These are phyloP conservation scores for Sistotremastrum suecicum DNA, from an alignment of 768 basidiomycete genomes.

Conservation along the genomic window DNA sequence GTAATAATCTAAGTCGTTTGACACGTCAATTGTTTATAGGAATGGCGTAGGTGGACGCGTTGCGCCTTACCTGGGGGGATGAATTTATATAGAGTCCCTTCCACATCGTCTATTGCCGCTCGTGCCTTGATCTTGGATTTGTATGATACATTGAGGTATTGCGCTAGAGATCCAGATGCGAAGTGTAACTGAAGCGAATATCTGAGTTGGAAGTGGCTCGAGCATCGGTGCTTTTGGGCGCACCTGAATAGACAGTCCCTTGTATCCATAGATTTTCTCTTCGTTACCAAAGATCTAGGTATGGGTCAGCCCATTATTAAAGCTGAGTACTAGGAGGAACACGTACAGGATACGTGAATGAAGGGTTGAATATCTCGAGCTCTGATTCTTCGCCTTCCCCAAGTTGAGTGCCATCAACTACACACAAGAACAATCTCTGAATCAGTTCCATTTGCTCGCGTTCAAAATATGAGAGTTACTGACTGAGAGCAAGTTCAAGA, in stretches of 20 bases:
- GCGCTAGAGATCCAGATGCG: conserved; percentile 74
- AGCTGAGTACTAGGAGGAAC: background rate
- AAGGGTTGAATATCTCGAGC: conserved; percentile 55
- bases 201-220: background rate
- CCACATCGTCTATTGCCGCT: conserved; percentile 77
- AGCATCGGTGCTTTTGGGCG: conserved; percentile 11
- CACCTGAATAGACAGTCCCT: conserved; percentile 72
- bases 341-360: conserved; percentile 86
- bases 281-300: conserved; percentile 85
- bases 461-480: conserved; percentile 6
- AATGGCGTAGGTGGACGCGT: background rate
- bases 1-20: conserved; percentile 40
- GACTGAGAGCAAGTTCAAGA: conserved; percentile 62
- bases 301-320: background rate
- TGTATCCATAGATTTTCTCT: conserved; percentile 92
- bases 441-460: background rate
- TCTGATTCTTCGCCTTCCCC: conserved; percentile 38
- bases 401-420: conserved; percentile 60
- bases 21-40: background rate
- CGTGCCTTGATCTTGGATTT: conserved; percentile 48
- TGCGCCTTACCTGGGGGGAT: conserved; percentile 56
- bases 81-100: conserved; percentile 58
- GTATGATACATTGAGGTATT: conserved; percentile 59
- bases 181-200: conserved; percentile 47
- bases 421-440: background rate